Evolutionary conservation across 768 basidiomycete species (phyloP).

Genomic region (Lepiota brunneoincarnata): DNA sequence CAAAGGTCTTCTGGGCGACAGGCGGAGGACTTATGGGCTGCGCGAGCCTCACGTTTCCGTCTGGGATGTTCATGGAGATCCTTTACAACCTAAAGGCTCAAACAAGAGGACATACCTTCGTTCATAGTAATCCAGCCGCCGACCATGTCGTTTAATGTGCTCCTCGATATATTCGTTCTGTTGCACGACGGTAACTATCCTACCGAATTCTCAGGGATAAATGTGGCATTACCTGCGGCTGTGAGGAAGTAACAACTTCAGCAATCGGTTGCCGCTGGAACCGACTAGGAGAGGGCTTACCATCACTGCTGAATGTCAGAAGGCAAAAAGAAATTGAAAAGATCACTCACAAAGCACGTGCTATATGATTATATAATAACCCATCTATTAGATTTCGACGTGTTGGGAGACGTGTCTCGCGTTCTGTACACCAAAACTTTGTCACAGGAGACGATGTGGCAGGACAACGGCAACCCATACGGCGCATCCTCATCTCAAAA

Average conservation of each 20-base stretch:
- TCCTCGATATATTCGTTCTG: constrained; percentile 99
- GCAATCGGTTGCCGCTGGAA: constrained; percentile 11
- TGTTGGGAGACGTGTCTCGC: constrained; percentile 10
- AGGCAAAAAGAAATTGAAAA: constrained; percentile 22
- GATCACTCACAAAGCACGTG: constrained; percentile 28
- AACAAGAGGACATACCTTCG: constrained; percentile 62
- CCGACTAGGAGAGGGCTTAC: constrained; percentile 25
- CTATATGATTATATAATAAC: constrained; percentile 6
- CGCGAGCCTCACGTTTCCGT: constrained; percentile 80
- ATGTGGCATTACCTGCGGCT: constrained; percentile 62
- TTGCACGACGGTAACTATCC: not conserved
- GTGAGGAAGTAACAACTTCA: constrained; percentile 15
- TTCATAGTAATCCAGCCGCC: constrained; percentile 94
- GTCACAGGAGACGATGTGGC: constrained; percentile 58
- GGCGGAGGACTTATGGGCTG: constrained; percentile 74
- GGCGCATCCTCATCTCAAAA: constrained; percentile 59
- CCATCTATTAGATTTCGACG: constrained; percentile 14
- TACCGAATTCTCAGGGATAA: not conserved
- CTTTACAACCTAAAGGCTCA: not conserved
- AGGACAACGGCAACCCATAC: constrained; percentile 61
- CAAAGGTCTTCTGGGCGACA: constrained; percentile 92
- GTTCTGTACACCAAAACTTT: not conserved
- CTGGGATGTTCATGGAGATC: constrained; percentile 32
- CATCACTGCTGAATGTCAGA: constrained; percentile 33
- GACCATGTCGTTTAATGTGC: constrained; percentile 95